phyloP scores from a whole-genome alignment of 148 eudicot genomes.

The Persicaria maculosa region DNA sequence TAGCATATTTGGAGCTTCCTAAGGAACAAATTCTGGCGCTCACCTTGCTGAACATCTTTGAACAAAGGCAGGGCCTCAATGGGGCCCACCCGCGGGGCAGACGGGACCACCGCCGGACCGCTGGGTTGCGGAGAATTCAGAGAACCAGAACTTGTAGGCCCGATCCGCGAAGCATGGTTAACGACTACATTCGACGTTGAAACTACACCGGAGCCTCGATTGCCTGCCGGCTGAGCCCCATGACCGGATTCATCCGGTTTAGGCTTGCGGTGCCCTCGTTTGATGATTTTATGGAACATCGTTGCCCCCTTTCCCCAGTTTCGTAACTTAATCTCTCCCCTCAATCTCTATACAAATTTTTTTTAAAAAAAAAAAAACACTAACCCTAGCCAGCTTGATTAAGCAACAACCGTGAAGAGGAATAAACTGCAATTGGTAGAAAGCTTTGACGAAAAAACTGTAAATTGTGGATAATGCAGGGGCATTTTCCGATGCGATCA shows the following conservation, averaged over 20 bases:
- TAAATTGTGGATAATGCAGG: neutral
- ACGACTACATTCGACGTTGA: constrained; percentile 14
- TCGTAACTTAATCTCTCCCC: neutral
- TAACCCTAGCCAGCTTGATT: constrained; percentile 3
- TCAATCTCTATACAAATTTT: neutral
- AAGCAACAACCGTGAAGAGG: neutral
- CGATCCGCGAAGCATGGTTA: constrained; percentile 14
- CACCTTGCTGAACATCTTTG: neutral
- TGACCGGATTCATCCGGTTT: constrained; percentile 1
- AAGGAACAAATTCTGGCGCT: constrained; percentile 3
- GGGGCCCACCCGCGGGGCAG: neutral
- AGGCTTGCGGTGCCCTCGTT: constrained; percentile 10
- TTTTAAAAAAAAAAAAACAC: neutral
- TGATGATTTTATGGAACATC: constrained; percentile 14
- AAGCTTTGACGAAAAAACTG: neutral
- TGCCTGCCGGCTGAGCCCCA: neutral
- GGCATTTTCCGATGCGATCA: constrained; percentile 1
- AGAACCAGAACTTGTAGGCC: neutral
- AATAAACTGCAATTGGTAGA: constrained; percentile 1
- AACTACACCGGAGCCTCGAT: constrained; percentile 10
- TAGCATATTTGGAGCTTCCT: constrained; percentile 15
- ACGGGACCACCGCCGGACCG: neutral
- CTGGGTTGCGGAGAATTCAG: neutral
- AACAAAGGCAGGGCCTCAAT: constrained; percentile 11
- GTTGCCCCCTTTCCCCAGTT: neutral